phyloP scores from a whole-genome alignment of 148 eudicot genomes.

The Vaccinium macrocarpon region DNA sequence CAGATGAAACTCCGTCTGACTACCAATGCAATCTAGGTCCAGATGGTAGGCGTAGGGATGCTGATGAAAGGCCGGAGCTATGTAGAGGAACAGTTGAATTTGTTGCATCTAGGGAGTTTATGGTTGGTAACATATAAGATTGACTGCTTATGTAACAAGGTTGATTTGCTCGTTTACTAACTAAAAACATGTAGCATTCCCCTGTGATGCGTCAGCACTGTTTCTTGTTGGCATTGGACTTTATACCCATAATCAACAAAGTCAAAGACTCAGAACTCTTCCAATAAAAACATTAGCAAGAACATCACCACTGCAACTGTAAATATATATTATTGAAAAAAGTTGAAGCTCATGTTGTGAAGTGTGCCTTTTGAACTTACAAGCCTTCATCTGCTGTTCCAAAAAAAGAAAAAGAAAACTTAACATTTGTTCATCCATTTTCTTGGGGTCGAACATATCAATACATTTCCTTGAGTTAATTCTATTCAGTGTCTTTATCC shows the following conservation, averaged over 20 bases:
- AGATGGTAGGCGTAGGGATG: slow-evolving; percentile 98
- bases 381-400: too few species aligned
- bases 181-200: neutral
- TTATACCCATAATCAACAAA: neutral
- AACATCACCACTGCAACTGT: neutral
- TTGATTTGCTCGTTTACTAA: neutral
- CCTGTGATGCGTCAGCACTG: neutral
- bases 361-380: neutral
- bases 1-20: slow-evolving; percentile 95
- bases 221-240: neutral
- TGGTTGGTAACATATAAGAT: slow-evolving; percentile 47
- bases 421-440: neutral
- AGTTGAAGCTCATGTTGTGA: neutral
- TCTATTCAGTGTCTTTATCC: neutral
- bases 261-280: neutral
- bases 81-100: slow-evolving; percentile 99
- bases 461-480: neutral
- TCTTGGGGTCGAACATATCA: neutral
- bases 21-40: slow-evolving; percentile 95
- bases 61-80: slow-evolving; percentile 96
- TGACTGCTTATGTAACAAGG: neutral
- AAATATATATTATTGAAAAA: neutral
- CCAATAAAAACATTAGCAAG: neutral
- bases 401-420: neutral
- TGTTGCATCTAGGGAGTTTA: slow-evolving; percentile 86